Percentiles rank a stretch among this genome's conserved stretches.
Evolutionary conservation across 1,284 basidiomycete genomes (phyloP).

Genomic region (Tausonia pullulans): DNA sequence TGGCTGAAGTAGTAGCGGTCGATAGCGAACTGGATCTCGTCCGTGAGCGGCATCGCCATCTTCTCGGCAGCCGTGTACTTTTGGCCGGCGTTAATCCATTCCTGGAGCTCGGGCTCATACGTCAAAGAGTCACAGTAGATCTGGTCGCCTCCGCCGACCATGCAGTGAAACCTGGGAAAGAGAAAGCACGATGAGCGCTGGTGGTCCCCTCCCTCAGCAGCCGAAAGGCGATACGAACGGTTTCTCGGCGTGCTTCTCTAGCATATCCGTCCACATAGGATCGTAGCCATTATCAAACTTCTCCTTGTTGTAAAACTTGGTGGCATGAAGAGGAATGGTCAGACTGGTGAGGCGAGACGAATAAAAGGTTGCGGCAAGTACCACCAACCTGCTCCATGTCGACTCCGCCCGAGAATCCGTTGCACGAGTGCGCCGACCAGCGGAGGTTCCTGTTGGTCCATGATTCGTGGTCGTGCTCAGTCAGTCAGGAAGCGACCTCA

Average conservation of each 20-base stretch:
- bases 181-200: neutral
- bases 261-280: constrained; percentile 84
- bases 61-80: constrained; percentile 50
- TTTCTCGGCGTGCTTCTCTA: constrained; percentile 61
- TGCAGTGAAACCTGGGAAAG: constrained; percentile 10
- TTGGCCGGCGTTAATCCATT: constrained; percentile 58
- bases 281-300: constrained; percentile 69
- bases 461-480: no score
- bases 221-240: constrained; percentile 45
- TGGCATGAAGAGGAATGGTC: neutral
- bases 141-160: constrained; percentile 77
- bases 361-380: neutral
- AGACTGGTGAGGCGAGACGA: neutral
- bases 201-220: neutral
- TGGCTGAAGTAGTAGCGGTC: constrained; percentile 71
- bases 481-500: no score
- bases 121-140: constrained; percentile 54
- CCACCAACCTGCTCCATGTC: constrained; percentile 34
- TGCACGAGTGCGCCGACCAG: constrained; percentile 63
- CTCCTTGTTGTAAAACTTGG: constrained; percentile 42
- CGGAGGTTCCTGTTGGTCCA: constrained; percentile 53
- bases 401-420: constrained; percentile 42
- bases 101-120: constrained; percentile 40
- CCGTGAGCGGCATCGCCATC: constrained; percentile 50
- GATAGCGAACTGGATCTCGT: constrained; percentile 65